A percentile compares a stretch with the other conserved stretches of the same genome.
Evolutionary conservation across 2,329 filamentous ascomycete species (phyloP).

Genomic region (Colletotrichum chlorophyti): DNA sequence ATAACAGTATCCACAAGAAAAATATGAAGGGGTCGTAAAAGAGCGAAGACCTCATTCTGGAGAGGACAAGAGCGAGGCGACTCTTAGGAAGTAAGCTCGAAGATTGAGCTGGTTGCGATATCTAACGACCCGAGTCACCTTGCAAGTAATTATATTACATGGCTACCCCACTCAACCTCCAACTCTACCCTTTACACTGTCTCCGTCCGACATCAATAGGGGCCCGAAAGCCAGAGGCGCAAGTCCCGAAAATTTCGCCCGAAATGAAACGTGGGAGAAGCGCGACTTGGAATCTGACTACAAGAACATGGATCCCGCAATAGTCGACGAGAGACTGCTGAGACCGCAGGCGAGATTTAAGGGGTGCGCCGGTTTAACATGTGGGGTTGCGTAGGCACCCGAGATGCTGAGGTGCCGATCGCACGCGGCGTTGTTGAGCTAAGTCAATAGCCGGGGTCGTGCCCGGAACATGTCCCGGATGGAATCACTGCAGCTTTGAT

Average conservation of each 20-base stretch:
- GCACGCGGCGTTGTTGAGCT: background rate
- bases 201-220: too few relatives aligned
- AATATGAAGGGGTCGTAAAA: background rate
- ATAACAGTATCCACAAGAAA: background rate
- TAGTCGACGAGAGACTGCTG: background rate
- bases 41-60: too few relatives aligned
- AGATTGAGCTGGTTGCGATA: too few relatives aligned
- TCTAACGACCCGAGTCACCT: too few relatives aligned
- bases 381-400: background rate
- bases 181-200: too few relatives aligned
- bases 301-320: background rate
- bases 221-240: too few relatives aligned
- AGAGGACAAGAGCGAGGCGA: too few relatives aligned
- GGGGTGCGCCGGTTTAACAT: conserved; percentile 10
- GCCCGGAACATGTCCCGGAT: conserved; percentile 3
- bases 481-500: too few relatives aligned
- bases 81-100: too few relatives aligned
- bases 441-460: background rate
- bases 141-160: too few relatives aligned
- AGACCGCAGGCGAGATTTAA: conserved; percentile 5
- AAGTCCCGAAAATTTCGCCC: background rate
- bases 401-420: conserved; percentile 3
- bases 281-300: too few relatives aligned
- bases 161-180: too few relatives aligned
- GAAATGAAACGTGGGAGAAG: background rate